A percentile compares a stretch with the other conserved stretches of the same genome.
Evolutionary conservation across 1,284 basidiomycete species (phyloP).

Genomic region (Ceratobasidium papillatum): DNA sequence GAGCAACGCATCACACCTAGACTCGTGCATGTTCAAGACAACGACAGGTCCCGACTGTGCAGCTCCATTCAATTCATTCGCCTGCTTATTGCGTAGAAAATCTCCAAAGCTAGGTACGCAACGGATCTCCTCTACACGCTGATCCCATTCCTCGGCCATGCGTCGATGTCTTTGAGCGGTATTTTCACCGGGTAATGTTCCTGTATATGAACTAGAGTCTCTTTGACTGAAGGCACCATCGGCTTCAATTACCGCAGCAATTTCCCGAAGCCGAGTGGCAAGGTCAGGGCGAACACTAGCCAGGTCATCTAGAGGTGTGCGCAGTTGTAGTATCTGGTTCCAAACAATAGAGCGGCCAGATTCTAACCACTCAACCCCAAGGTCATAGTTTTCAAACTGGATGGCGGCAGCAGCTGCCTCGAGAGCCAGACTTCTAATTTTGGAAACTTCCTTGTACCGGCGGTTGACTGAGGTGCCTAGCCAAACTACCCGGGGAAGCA

Average conservation of each 20-base stretch:
- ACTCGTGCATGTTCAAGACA: constrained; percentile 50
- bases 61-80: not conserved
- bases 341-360: constrained; percentile 51
- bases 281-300: not conserved
- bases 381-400: constrained; percentile 50
- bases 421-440: constrained; percentile 35
- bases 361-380: constrained; percentile 53
- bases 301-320: constrained; percentile 43
- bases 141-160: not conserved
- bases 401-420: constrained; percentile 55
- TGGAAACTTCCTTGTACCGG: not conserved
- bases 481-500: not conserved
- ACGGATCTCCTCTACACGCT: not conserved
- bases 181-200: too few relatives aligned
- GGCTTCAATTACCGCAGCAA: not conserved
- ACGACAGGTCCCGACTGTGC: constrained; percentile 50
- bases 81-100: constrained; percentile 1
- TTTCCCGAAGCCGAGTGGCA: not conserved
- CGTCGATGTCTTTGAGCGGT: not conserved
- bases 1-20: constrained; percentile 50
- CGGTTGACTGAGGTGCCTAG: not conserved
- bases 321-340: constrained; percentile 48
- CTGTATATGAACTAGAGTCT: too few relatives aligned
- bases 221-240: too few relatives aligned
- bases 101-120: not conserved